Base-by-base conservation (phyloP, 192 early-diverging fungal genomes). In the Glomus cerebriforme region DNA sequence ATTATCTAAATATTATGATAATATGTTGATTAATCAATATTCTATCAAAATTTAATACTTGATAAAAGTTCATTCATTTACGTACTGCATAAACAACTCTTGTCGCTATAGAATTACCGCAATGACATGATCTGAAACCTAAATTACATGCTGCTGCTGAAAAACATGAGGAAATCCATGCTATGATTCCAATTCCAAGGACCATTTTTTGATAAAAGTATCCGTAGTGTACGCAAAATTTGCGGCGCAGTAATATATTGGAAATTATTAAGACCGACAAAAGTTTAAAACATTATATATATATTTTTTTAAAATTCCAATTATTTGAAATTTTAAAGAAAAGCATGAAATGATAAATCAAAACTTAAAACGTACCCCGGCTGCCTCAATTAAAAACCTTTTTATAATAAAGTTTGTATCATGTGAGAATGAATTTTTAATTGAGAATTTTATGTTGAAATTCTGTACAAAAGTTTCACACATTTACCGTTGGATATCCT, bases 121-220 rank as follows among this genome's bases (percentile, higher is more conserved):
- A 90, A 80, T 90, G 87, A 71, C 86, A 89, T 79, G 85, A 86
- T 69, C 86, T 84, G 54, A 80, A 90, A 34, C 83, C 87, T 24
- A 90, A 79, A 2, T 85, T 86, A 67, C 89, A 90, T 54, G 87
- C 89, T 35, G 89, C 89, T 3, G 89, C 89, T 49, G 89, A 90
- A 78, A 89, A 90, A 54, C 86, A 79, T 32, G 82, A 78, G 19
- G 82, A 83, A 22, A 89, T 31, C 37, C 85, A 75, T 7, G 86
- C 79, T 1, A 87, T 39, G 5, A 85, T 86, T n/a, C 86, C 85
- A 19, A 88, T 45, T 13, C 84, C 89, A 26, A 90, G 43, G 79
- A 84, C 89, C 89, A 90, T 90, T 76, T 62, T 76, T 5, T 1
- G 26, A 31, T 19, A 27, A 6, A 15, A 19, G 17, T 15, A 19